Base-by-base conservation (phyloP, 2,329 filamentous ascomycete species). In the Neurospora sp. region DNA sequence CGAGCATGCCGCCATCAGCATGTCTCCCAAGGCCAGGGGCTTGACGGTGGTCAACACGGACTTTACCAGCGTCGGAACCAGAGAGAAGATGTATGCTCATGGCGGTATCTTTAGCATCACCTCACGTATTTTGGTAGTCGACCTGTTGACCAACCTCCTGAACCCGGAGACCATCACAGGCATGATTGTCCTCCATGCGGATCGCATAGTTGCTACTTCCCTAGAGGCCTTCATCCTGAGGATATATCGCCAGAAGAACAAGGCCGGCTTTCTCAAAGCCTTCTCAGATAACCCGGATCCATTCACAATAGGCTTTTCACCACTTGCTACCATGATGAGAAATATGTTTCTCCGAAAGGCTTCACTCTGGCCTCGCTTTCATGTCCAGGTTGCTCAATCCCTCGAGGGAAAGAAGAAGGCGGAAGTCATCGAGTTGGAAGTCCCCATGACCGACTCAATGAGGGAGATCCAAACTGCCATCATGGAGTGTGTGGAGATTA, bases 21-120 rank as follows among this genome's bases (percentile, higher is more conserved):
- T 89, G 81, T 87, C 92, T 19, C 88, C 91, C 17, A 90, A 91
- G 76, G 93, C 93, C 67, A 89, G 94, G 72, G 96, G 96, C 1
- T 84, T 99, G 74, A 95, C 90, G 58, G 86, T 97, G 36, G 93
- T 99, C 78, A 98, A 98, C 80, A 98, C 96, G 7, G 96, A 99
- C 79, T 88, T 91, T 79, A 96, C 95, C 79, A 97, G 89, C 75
- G 94, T 98, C 19, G 89, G 89, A 3, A 89, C 91, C 67, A 87
- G 96, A 76, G 93, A 97, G 84, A 97, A 94, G 82, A 91, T 97
- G 86, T 99, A 99, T 80, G 84, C 88, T 2, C 86, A 89, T 71
- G 96, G 96, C 13, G 96, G 96, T 67, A 92, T 98, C 74, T 94
- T 97, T 82, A 97, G 93, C 81, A 92, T 99, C 78, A 99, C 96